A percentile compares a stretch with the other conserved stretches of the same genome.
These are phyloP conservation scores for Daldinia concentrica DNA, from an alignment of 495 filamentous ascomycete genomes.

Conservation along the genomic window DNA sequence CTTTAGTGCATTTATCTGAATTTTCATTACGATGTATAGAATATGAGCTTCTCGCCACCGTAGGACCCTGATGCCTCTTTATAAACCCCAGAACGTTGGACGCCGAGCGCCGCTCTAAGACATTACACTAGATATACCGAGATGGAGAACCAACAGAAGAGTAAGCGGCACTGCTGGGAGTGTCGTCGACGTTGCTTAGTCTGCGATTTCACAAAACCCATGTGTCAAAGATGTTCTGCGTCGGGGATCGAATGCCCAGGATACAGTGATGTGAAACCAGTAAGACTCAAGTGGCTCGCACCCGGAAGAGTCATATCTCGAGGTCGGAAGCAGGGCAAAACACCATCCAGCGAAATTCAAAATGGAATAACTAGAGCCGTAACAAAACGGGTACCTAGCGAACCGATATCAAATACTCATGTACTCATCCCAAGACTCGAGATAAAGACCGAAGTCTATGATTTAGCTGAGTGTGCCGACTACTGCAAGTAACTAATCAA, in stretches of 20 bases:
- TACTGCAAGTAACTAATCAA: conserved; percentile 29
- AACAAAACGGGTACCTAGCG: background rate
- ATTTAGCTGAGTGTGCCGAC: conserved; percentile 12
- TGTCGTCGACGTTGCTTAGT: conserved; percentile 46
- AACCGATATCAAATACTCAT: background rate
- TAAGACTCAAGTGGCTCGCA: conserved; percentile 42
- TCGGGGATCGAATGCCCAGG: conserved; percentile 43
- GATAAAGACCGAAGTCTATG: conserved; percentile 3
- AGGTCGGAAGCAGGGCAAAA: conserved; percentile 9
- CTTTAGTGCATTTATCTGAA: background rate
- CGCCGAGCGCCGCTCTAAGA: background rate
- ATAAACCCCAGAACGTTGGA: background rate
- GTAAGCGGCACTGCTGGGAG: conserved; percentile 48
- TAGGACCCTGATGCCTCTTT: background rate
- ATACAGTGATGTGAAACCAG: conserved; percentile 42
- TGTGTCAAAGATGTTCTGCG: conserved; percentile 41
- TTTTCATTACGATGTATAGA: background rate
- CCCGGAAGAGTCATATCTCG: conserved; percentile 46
- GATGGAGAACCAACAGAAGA: background rate
- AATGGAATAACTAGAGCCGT: background rate
- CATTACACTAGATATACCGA: background rate
- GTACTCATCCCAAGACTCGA: background rate
- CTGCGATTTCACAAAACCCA: conserved; percentile 42
- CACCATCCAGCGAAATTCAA: background rate
- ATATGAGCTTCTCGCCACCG: background rate